Evolutionary conservation across 306 rosid species (phyloP), one percentile per base, ranked within the genome.

Genomic region (Cicer judaicum): DNA sequence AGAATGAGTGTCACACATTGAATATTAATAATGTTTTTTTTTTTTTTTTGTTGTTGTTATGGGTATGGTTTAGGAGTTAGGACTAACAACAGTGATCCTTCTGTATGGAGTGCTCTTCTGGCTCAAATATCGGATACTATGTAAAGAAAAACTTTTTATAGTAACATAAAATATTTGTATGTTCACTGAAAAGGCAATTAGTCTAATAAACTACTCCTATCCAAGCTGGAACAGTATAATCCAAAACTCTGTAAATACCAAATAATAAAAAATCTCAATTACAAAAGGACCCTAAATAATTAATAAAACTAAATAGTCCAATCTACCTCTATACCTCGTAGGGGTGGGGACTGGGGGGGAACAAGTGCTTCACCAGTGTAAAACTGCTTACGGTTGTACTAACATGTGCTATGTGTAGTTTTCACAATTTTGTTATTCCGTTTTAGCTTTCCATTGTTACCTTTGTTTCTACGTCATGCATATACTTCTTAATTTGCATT

Each of bases 341-440:
- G 54, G 36, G 36, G 38, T 1, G 21, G 7, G 62, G 36, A 15
- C 12, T 2, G 6, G 4, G 16, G 52, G 64, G 65, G 53, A 7
- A 18, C 46, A 13, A 18, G 42, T 18, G 63, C 29, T 53, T 53
- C 9, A 53, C 60, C 36, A 11, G 34, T 60, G 46, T 38, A 19
- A 59, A n/a, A 60, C 48, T 68, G 34, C n/a, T 46, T 57, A 68
- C 49, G 79, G 54, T 61, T 61, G 61, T 8, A 14, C 42, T 14
- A 40, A 42, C 7, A 61, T 36, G 19, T 67, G 70, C 18, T 49
- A 65, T 29, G 36, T 34, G 15, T 52, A 42, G n/a, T 69, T 43
- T 61, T 70, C 73, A 9, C 42, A 54, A 54, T 54, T 54, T 54
- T 18, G 29, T 12, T 54, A 54, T 18, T 16, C 34, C 18, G 60